These are phyloP conservation scores for Saturnispora kantuleensis DNA, from an alignment of 805 yeast species.

Conservation along the genomic window DNA sequence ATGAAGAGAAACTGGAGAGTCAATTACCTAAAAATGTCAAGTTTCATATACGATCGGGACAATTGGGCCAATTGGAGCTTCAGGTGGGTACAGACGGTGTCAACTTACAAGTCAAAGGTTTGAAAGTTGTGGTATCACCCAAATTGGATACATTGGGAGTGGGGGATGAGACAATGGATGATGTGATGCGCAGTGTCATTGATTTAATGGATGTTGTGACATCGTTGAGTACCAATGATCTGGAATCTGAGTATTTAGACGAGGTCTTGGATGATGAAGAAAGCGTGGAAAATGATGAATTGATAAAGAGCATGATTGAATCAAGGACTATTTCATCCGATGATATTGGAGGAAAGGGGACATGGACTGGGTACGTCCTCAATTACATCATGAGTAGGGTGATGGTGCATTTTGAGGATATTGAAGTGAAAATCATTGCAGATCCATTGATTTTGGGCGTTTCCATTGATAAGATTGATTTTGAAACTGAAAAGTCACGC, in stretches of 20 bases:
- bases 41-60: conserved; percentile 10
- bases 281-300: conserved; percentile 8
- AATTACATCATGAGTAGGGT: conserved; percentile 59
- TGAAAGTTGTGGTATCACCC: conserved; percentile 8
- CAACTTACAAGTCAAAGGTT: conserved; percentile 1
- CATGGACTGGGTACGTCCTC: conserved; percentile 38
- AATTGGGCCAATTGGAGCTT: conserved; percentile 8
- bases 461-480: conserved; percentile 25
- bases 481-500: conserved; percentile 36
- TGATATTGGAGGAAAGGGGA: conserved; percentile 7
- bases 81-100: conserved; percentile 9
- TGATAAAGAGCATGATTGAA: conserved; percentile 1
- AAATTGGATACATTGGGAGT: conserved; percentile 4
- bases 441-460: conserved; percentile 32
- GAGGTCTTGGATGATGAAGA: conserved; percentile 25
- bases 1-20: conserved; percentile 11
- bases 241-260: not conserved
- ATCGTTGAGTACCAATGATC: conserved; percentile 9
- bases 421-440: conserved; percentile 39
- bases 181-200: conserved; percentile 53
- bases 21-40: conserved; percentile 10
- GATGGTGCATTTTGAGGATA: conserved; percentile 37
- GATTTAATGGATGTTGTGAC: conserved; percentile 32
- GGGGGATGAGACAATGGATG: conserved; percentile 43
- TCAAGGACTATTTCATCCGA: conserved; percentile 2